Conservation (phyloP, 345 rosid genomes). For the Populus davidiana region DNA sequence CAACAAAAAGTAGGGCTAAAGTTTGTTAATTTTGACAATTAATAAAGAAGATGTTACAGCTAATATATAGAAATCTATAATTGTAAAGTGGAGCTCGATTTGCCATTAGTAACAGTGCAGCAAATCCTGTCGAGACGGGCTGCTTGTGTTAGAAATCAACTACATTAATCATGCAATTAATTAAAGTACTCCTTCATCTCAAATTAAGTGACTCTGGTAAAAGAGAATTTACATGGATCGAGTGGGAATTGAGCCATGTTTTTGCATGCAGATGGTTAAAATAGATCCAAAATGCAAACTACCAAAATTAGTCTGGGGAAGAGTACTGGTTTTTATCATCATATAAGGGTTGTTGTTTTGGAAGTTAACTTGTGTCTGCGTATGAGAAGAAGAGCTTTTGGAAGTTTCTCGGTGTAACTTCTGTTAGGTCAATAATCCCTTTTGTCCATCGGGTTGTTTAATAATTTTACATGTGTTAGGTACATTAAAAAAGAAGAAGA, state of each 20-base stretch:
- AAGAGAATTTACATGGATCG: neutral
- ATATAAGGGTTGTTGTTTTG: neutral
- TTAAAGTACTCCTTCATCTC: neutral
- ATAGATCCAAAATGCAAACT: constrained; percentile 12
- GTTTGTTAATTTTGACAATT: neutral
- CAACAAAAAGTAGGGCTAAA: neutral
- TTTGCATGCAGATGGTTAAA: neutral
- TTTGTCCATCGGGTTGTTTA: neutral
- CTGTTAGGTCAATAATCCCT: neutral
- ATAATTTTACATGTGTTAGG: constrained; percentile 14
- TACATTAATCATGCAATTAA: neutral
- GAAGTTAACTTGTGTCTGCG: constrained; percentile 5
- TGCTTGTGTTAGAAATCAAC: neutral
- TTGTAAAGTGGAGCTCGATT: neutral
- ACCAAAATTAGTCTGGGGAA: neutral
- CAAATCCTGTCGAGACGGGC: neutral
- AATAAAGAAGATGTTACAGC: neutral
- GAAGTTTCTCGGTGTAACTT: constrained; percentile 9
- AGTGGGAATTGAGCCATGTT: neutral
- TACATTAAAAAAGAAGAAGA: neutral
- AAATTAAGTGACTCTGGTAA: neutral
- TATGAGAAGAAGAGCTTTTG: constrained; percentile 11
- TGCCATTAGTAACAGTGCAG: neutral
- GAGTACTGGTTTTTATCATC: neutral
- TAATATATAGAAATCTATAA: neutral